Evolutionary conservation across 2,329 filamentous ascomycete genomes (phyloP), one percentile per base, ranked within the genome.

Genomic region (Aureobasidium pullulans): DNA sequence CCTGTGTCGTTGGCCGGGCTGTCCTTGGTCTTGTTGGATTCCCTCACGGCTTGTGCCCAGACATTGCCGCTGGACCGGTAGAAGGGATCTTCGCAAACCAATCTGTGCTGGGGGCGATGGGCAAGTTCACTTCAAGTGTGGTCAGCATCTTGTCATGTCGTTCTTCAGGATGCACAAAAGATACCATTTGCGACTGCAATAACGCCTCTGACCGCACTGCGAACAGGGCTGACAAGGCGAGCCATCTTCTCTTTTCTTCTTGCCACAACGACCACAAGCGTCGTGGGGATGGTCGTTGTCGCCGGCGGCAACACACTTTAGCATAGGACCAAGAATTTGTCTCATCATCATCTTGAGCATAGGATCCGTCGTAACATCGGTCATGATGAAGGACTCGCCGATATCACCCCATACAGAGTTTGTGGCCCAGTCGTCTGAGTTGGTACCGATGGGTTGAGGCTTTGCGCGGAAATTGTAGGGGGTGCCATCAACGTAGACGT

Each of bases 141-240:
- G 13, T 53, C 31, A 43, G 40, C 4, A 31, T 11, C 8, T n/a
- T 15, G 4, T 32, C 23, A 7, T n/a, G 9, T 16, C 13, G 6
- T 44, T 13, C 2, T 6, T 6, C 5, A 32, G 23, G 16, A 28
- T 48, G 16, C 3, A 13, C 19, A 10, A 23, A 28, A 6, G n/a
- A 32, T 43, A 56, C 39, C 52, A 44, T n/a, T 46, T 34, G 16
- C 40, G 37, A 28, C 52, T 56, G 29, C 52, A 56, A 16, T 56
- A 56, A 15, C 6, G 52, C 37, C 31, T 15, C 6, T 34, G 40
- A 7, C 29, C 29, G 29, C 52, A 56, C 6, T 15, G 6, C 2
- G 37, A 40, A 36, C 52, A 56, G 10, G 29, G 39, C 15, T 10
- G 52, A 19, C 40, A 34, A 2, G 37, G 49, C 8, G 37, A 29